phyloP scores from a whole-genome alignment of 75 land plant species.

The Pinus taeda region DNA sequence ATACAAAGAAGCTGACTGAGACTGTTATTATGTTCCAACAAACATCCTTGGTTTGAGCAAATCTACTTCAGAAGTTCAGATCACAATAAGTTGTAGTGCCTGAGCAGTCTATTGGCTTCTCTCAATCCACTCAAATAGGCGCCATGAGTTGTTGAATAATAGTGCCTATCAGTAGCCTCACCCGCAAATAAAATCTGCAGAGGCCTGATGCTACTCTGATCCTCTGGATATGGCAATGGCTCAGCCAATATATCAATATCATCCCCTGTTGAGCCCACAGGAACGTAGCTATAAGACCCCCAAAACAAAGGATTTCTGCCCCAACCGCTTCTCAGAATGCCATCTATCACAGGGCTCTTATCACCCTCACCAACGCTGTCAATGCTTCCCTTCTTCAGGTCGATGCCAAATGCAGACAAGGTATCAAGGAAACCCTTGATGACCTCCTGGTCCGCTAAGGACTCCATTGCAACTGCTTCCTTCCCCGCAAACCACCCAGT shows the following conservation, averaged over 20 bases:
- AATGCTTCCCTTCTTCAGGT: background rate
- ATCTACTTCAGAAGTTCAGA: background rate
- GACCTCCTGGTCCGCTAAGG: slow-evolving; percentile 21
- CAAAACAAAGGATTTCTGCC: slow-evolving; percentile 26
- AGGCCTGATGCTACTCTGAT: slow-evolving; percentile 9
- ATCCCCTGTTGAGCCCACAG: slow-evolving; percentile 22
- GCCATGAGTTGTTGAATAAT: slow-evolving; percentile 32
- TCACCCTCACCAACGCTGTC: background rate
- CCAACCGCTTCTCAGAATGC: slow-evolving; percentile 1
- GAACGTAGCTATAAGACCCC: slow-evolving; percentile 34
- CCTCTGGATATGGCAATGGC: slow-evolving; percentile 23
- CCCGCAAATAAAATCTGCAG: slow-evolving; percentile 27
- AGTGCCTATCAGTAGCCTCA: slow-evolving; percentile 24
- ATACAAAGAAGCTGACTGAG: background rate
- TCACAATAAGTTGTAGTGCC: slow-evolving; percentile 19
- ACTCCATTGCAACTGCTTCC: slow-evolving; percentile 30
- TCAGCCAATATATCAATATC: slow-evolving; percentile 32
- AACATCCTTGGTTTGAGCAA: background rate
- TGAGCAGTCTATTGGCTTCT: slow-evolving; percentile 5
- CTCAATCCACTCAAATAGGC: slow-evolving; percentile 17
- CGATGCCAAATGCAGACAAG: slow-evolving; percentile 12
- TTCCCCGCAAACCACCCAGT: slow-evolving; percentile 21
- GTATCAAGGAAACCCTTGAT: slow-evolving; percentile 17
- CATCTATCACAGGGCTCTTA: background rate
- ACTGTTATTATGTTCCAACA: background rate